phyloP scores from a whole-genome alignment of 371 early-diverging fungal species.

The Actinomucor elegans region DNA sequence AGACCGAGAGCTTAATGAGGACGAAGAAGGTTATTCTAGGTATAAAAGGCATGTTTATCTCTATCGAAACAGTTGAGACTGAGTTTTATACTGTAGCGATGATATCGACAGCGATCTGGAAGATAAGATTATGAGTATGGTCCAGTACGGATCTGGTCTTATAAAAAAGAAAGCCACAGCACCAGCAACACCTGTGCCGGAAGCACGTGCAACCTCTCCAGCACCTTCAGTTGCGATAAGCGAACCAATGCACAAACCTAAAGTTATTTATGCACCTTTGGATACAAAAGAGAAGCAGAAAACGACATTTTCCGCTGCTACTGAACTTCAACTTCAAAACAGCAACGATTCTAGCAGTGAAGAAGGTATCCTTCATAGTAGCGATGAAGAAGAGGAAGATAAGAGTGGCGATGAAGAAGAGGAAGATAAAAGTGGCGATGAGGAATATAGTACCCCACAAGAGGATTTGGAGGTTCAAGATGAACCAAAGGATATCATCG shows the following conservation, averaged over 20 bases:
- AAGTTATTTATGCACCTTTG: conserved; percentile 4
- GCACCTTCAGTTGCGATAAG: no score
- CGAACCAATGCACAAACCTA: background rate
- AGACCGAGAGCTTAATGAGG: conserved; percentile 5
- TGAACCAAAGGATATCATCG: background rate
- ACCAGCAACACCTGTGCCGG: background rate
- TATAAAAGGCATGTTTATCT: background rate
- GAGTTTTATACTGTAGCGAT: conserved; percentile 14
- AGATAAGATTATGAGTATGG: conserved; percentile 27
- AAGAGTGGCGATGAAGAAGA: background rate
- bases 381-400: background rate
- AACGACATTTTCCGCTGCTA: conserved; percentile 3
- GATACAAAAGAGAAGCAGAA: background rate
- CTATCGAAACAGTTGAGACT: no score
- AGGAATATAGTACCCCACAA: background rate
- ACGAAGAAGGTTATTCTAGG: conserved; percentile 10
- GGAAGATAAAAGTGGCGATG: background rate
- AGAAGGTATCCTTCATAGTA: background rate
- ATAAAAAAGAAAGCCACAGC: background rate
- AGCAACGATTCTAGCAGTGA: background rate
- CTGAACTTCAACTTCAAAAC: background rate
- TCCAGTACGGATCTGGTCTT: conserved; percentile 12
- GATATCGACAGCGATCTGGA: conserved; percentile 29
- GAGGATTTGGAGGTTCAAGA: background rate
- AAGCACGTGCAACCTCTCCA: background rate